phyloP scores from a whole-genome alignment of 768 basidiomycete genomes.

The Leccinellum albellum region DNA sequence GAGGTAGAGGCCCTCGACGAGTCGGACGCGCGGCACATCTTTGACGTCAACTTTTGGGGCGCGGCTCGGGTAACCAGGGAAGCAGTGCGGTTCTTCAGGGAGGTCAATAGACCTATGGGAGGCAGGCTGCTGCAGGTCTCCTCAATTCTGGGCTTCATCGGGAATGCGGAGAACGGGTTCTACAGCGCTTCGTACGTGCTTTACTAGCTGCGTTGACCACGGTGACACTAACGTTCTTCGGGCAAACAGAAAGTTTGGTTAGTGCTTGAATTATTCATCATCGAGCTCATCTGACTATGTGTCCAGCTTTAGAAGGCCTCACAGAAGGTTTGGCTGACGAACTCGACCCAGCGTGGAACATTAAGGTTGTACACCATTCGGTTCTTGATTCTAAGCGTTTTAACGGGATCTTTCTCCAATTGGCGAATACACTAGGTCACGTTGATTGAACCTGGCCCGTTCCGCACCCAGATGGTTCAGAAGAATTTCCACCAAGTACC shows the following conservation, averaged over 20 bases:
- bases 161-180: not conserved
- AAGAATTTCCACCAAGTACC: not conserved
- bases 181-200: constrained; percentile 28
- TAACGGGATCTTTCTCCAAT: not conserved
- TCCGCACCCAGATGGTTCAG: constrained; percentile 7
- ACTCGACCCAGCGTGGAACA: constrained; percentile 16
- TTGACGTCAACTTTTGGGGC: constrained; percentile 39
- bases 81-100: constrained; percentile 34
- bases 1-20: constrained; percentile 37
- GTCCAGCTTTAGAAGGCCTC: constrained; percentile 15
- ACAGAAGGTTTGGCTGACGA: constrained; percentile 7
- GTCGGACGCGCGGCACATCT: constrained; percentile 29
- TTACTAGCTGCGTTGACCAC: not conserved
- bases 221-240: not conserved
- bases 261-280: not conserved
- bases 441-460: constrained; percentile 15
- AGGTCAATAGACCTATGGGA: constrained; percentile 35
- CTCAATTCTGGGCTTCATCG: constrained; percentile 31
- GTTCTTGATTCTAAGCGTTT: not conserved
- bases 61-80: constrained; percentile 28
- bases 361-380: constrained; percentile 7
- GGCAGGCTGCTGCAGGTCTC: constrained; percentile 38
- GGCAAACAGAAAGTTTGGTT: constrained; percentile 15
- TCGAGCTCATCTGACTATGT: not conserved
- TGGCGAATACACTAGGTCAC: constrained; percentile 6